Base-by-base conservation (phyloP, 352 stramenopile genomes). In the Phytophthora sojae region DNA sequence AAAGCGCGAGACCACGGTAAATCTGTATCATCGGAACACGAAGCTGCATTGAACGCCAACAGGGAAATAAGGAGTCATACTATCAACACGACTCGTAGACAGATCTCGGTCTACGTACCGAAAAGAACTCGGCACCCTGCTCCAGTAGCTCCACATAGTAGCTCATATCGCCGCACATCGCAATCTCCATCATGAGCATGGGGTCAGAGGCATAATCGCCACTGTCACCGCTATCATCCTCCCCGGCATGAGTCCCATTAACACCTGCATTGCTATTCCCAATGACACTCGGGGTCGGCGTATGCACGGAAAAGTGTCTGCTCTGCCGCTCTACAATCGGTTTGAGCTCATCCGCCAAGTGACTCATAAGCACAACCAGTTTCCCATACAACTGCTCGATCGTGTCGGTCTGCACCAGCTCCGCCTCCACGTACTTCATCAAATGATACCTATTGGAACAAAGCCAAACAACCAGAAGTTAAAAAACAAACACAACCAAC, bases 121-220 rank as follows among this genome's bases (percentile, higher is more conserved):
- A 85, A 69, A 95, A 94, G 53, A 95, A 95, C 58, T 91, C 80
- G 8, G 88, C 79, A 3, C 82, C 82, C 59, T 95, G 88, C 53
- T 90, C 80, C 0, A 95, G 79, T 39, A 95, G 70, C 56, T 90
- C 82, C 21, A 82, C 74, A 55, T 94, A 95, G 67, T 93, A 94
- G 51, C 81, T 77, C 70, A 94, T 79, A 42, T 94, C 85, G 11
- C 85, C 86, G 32, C 75, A 88, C 67, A 73, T 77, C 8, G 71
- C 61, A 12, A 82, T 61, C 29, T 82, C 80, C 64, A 74, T 72
- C 52, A 82, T 73, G 9, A 73, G 57, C 66, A 70, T 70, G 4
- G 67, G 56, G 53, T 84, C 67, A 6, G 52, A 70, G 26, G 57
- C 54, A 11, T 62, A 56, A 17, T 73, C 73, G 17, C 55, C 60